Base-by-base conservation (phyloP, 2,329 filamentous ascomycete genomes). In the Cercospora zeae-maydis region DNA sequence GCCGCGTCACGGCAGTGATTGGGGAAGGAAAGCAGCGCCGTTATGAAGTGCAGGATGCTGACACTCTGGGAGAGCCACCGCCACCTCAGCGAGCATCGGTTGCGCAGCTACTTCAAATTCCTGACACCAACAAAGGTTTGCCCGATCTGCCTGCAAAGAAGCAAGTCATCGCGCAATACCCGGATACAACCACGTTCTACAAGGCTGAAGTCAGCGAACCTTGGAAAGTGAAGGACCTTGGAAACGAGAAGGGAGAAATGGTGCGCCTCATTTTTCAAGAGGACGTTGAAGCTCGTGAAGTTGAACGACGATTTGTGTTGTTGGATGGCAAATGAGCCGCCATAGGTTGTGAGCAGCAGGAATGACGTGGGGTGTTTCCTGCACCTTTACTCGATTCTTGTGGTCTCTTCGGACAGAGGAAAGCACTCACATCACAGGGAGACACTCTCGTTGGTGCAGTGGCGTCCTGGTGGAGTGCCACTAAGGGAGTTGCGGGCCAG, bases 161-260 rank as follows among this genome's bases (percentile, higher is more conserved):
- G 63, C 72, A 77, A n/a, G 81, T 83, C 1, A 71, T 83, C 5
- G 81, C 81, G 31, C 74, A 82, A 59, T 83, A 83, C 65, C 81
- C 81, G 1, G 77, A 79, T 19, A 83, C 81, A 7, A 82, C 81
- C n/a, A 83, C 81, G 1, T 83, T 83, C 66, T 83, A 83, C 69
- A 81, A 80, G 66, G 81, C 81, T 1, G 80, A 82, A 66, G 80
- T 82, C 4, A 78, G 77, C 9, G 75, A 75, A 8, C 69, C 71
- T 6, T 81, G 80, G 78, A 73, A 69, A 27, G 72, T 71, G 7
- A 76, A 77, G 63, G 74, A 73, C 30, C 58, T 64, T 54, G 61
- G 59, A n/a, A 66, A 69, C 63, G 64, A 70, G 58, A 66, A 71
- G 45, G 69, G 66, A 8, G 75, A 75, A 21, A 71, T 75, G 58